Base-by-base conservation (phyloP, 2,329 filamentous ascomycete genomes). In the Cephalotrichum gorgonifer region DNA sequence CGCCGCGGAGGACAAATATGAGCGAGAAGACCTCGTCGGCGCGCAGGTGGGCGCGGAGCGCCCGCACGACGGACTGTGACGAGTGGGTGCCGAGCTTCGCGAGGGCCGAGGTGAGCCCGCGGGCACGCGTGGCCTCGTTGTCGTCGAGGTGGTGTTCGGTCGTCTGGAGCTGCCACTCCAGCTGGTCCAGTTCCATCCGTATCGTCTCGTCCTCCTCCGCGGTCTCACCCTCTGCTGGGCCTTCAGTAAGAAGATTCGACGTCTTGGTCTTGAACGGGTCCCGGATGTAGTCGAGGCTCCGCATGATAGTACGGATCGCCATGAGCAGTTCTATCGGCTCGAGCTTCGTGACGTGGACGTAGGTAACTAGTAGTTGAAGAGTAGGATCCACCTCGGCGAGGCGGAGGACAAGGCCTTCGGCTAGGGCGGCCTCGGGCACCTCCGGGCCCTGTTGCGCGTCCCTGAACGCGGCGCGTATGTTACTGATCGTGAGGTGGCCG, bases 11-110 rank as follows among this genome's bases (percentile, higher is more conserved):
- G 6, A 89, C 71, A 55, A 85, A 78, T 56, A 90, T 83, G 48
- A 91, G 73, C 31, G 81, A 81, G 11, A 88, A 69, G 23, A 85
- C 78, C 55, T 90, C 83, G 54, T 83, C 75, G 3, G 79, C 81
- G 44, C 76, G 74, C 52, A 88, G 77, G 26, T 75, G 75, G 11
- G 73, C 70, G 38, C 83, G 80, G 42, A 91, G 72, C 3, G 78
- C 77, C 48, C 75, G 72, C 43, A 85, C 76, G 39, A 86, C 81
- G 1, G 73, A 65, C 0, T 71, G 58, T 4, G 74, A 66, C 4
- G 85, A 79, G 54, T 85, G 85, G 22, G 75, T 74, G 60, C 81
- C 81, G 4, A 91, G 74, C 59, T 85, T 85, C 45, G 78, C 76
- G 44, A 90, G 79, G 0, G 85, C 83, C 15, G 82, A 68, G 23